Percentiles rank a stretch among this genome's conserved stretches.
These are phyloP conservation scores for Gardenia jasminoides DNA, from an alignment of 257 asterid species.

Conservation along the genomic window DNA sequence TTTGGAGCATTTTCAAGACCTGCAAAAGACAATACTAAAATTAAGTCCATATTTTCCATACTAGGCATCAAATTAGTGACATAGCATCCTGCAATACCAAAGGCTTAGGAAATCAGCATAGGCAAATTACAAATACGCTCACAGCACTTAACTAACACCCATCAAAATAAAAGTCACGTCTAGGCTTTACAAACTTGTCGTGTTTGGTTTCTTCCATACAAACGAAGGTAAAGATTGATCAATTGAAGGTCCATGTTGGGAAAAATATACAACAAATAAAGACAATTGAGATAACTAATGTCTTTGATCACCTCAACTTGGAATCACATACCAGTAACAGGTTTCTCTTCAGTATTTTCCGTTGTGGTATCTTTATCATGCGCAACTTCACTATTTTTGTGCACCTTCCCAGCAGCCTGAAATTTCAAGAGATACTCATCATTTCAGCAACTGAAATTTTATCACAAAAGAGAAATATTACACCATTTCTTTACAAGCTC, in stretches of 20 bases:
- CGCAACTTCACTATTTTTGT: constrained; percentile 42
- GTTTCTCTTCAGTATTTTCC: constrained; percentile 37
- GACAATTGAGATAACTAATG: background rate
- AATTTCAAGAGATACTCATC: constrained; percentile 15
- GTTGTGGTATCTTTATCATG: constrained; percentile 36
- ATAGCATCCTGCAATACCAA: background rate
- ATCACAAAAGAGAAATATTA: background rate
- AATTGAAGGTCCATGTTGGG: background rate
- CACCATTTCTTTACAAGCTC: background rate
- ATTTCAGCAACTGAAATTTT: background rate
- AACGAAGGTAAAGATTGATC: background rate
- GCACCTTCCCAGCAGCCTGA: constrained; percentile 89
- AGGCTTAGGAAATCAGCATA: background rate
- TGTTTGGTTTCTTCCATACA: background rate
- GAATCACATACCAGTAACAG: constrained; percentile 45
- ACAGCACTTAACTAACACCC: background rate
- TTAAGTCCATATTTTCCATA: background rate
- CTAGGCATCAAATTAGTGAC: too few relatives aligned
- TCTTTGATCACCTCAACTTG: background rate
- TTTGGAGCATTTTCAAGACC: constrained; percentile 58
- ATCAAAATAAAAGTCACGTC: background rate
- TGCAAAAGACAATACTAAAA: constrained; percentile 28
- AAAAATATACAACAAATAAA: background rate
- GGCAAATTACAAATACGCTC: background rate
- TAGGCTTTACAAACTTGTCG: background rate